Evolutionary conservation across 176 grass and related monocot genomes (phyloP).

Genomic region (Saccharum spontaneum): DNA sequence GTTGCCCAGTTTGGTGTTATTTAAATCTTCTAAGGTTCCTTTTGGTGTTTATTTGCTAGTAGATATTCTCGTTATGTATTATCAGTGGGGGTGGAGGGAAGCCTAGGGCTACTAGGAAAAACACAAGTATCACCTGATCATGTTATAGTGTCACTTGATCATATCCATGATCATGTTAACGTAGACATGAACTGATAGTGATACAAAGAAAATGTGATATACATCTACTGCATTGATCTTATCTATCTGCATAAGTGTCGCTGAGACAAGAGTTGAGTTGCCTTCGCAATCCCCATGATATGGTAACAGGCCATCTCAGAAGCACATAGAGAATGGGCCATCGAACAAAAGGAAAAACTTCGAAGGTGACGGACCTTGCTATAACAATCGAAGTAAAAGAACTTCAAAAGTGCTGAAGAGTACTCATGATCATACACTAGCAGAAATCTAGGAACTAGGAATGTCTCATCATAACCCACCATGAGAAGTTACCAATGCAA

Average conservation of each 20-base stretch:
- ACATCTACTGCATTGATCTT: background rate
- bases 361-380: background rate
- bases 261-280: too few species aligned
- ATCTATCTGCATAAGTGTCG: background rate
- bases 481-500: background rate
- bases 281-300: background rate
- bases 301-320: background rate
- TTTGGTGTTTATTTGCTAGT: too few species aligned
- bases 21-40: too few species aligned
- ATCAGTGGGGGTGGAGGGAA: too few species aligned
- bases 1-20: too few species aligned
- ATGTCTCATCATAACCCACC: background rate
- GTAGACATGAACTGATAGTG: background rate
- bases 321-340: background rate
- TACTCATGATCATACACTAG: background rate
- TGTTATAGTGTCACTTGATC: too few species aligned
- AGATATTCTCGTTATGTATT: too few species aligned
- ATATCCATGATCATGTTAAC: background rate
- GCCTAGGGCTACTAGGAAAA: too few species aligned
- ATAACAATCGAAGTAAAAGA: background rate
- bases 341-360: background rate
- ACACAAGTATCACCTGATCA: too few species aligned
- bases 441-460: background rate
- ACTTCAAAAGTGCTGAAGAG: background rate
- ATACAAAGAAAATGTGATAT: background rate